Percentiles rank a stretch among this genome's conserved stretches.
Conservation (phyloP, 768 basidiomycete genomes). For the Tulasnella sp. region DNA sequence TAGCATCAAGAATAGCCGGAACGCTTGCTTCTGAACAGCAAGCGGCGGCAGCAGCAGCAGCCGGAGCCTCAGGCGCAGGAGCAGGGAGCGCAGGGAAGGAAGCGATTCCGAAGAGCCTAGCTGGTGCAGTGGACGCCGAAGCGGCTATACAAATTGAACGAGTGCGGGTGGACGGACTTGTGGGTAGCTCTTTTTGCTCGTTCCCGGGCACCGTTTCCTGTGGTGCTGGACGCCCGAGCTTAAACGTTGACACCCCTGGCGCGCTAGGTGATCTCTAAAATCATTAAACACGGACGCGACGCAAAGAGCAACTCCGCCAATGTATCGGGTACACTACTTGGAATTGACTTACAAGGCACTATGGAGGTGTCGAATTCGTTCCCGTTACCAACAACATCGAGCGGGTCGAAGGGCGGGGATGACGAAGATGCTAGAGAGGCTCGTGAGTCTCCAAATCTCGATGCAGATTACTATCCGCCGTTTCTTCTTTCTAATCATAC, state of each 20-base stretch:
- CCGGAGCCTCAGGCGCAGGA: slow-evolving; percentile 40
- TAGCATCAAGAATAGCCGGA: slow-evolving; percentile 1
- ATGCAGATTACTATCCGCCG: not conserved
- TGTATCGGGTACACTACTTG: slow-evolving; percentile 76
- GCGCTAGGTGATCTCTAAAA: slow-evolving; percentile 77
- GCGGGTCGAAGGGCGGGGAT: not conserved
- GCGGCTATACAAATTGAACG: slow-evolving; percentile 68
- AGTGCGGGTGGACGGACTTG: slow-evolving; percentile 82
- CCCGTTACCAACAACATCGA: slow-evolving; percentile 47
- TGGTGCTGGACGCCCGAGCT: not conserved
- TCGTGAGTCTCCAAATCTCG: not conserved
- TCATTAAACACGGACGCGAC: slow-evolving; percentile 85
- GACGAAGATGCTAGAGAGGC: not conserved
- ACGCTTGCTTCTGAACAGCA: slow-evolving; percentile 3
- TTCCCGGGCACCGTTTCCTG: not conserved
- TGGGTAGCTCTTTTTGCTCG: slow-evolving; percentile 29
- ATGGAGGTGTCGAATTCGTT: slow-evolving; percentile 90
- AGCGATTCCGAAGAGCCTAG: slow-evolving; percentile 84
- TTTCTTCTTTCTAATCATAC: not conserved
- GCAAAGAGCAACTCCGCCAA: slow-evolving; percentile 43
- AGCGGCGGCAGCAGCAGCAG: slow-evolving; percentile 76
- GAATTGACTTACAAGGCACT: slow-evolving; percentile 82
- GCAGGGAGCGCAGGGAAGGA: slow-evolving; percentile 54
- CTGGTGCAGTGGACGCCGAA: slow-evolving; percentile 88
- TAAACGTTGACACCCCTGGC: slow-evolving; percentile 4